phyloP scores from a whole-genome alignment of 2,329 filamentous ascomycete genomes.

The Pestalotiopsis fici region DNA sequence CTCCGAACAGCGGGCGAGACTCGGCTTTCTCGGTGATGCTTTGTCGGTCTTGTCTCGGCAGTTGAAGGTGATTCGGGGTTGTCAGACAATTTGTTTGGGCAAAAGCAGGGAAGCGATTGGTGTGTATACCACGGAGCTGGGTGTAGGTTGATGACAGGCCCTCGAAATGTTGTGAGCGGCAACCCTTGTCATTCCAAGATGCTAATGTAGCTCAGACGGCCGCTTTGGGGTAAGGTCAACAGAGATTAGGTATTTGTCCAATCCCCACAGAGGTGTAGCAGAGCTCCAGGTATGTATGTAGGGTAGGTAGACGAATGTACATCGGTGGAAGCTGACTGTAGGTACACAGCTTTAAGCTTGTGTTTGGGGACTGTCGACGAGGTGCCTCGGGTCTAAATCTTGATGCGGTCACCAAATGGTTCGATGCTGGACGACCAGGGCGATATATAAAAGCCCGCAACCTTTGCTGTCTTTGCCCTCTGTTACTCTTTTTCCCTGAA shows the following conservation, averaged over 20 bases:
- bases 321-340: too few relatives aligned
- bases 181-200: background rate
- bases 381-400: background rate
- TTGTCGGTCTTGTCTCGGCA: background rate
- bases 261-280: background rate
- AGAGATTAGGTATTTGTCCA: background rate
- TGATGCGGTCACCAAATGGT: background rate
- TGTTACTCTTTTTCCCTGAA: background rate
- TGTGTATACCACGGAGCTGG: background rate
- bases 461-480: background rate
- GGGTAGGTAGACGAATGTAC: background rate
- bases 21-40: background rate
- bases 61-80: background rate
- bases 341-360: background rate
- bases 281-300: background rate
- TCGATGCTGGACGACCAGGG: background rate
- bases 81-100: background rate
- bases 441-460: background rate
- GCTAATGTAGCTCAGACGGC: background rate
- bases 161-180: background rate
- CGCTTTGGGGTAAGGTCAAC: background rate
- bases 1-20: background rate
- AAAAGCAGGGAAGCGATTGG: background rate
- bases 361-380: background rate
- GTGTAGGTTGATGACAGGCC: background rate